Conservation (phyloP, 139 green algal species). For the Chlorella ohadii region DNA sequence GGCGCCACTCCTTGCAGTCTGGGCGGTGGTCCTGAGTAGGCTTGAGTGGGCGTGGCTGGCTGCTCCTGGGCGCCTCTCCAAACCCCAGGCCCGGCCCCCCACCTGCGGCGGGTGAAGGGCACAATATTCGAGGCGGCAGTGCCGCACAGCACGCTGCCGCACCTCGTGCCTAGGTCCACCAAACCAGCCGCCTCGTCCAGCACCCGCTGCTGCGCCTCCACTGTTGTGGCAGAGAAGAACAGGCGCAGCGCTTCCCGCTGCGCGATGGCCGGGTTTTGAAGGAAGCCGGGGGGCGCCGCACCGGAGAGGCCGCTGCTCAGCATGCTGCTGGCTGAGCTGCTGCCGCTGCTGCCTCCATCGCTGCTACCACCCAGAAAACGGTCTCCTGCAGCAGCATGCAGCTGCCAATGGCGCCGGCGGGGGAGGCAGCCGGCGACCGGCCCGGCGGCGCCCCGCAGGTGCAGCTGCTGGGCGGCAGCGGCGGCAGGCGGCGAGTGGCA, state of each 20-base stretch:
- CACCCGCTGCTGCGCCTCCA: conserved; percentile 23
- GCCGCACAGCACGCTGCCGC: neutral
- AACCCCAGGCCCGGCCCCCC: neutral
- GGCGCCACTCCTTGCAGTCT: too few species aligned
- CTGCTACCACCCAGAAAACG: neutral
- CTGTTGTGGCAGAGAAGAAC: conserved; percentile 12
- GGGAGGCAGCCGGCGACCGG: too few species aligned
- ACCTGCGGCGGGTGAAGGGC: neutral
- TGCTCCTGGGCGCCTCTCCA: too few species aligned
- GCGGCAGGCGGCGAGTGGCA: too few species aligned
- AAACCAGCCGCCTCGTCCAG: neutral
- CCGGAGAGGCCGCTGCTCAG: neutral
- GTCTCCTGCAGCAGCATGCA: too few species aligned
- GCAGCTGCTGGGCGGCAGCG: too few species aligned
- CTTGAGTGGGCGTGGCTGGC: too few species aligned
- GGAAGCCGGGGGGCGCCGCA: neutral
- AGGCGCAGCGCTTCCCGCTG: conserved; percentile 34
- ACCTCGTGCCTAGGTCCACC: conserved; percentile 7
- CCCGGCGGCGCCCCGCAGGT: too few species aligned
- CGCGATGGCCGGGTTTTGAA: conserved; percentile 32
- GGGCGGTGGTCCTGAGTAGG: too few species aligned
- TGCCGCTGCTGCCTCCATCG: neutral
- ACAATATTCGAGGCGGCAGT: neutral
- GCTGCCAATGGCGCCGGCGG: too few species aligned
- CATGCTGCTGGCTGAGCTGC: neutral